Conservation (phyloP, 176 grass and related monocot species). For the Stipa capillata region DNA sequence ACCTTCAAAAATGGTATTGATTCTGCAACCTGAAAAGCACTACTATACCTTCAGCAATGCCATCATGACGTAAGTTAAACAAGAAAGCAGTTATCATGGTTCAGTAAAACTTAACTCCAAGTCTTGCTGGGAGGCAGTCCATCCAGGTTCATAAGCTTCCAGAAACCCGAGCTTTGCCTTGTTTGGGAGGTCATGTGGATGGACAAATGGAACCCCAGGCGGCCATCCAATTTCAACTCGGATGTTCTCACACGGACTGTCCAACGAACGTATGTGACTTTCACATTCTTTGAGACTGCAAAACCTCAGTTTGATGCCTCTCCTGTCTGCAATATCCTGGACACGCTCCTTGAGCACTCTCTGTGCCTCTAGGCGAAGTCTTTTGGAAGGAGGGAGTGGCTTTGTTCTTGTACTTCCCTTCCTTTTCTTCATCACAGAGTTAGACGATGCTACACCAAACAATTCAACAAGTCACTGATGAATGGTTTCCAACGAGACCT, state of each 20-base stretch:
- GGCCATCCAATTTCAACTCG: conserved; percentile 83
- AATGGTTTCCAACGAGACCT: not conserved
- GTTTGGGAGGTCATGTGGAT: conserved; percentile 96
- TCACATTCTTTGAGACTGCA: conserved; percentile 80
- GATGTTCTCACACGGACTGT: conserved; percentile 48
- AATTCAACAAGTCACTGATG: conserved; percentile 7
- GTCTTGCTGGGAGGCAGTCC: conserved; percentile 79
- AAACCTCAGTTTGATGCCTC: conserved; percentile 84
- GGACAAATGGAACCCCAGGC: conserved; percentile 84
- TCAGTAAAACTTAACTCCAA: conserved; percentile 66
- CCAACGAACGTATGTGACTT: conserved; percentile 39
- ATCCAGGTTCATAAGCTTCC: conserved; percentile 90
- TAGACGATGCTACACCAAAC: conserved; percentile 50
- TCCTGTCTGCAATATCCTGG: conserved; percentile 84
- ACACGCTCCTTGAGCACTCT: conserved; percentile 92
- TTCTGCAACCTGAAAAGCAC: not conserved
- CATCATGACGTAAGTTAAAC: not conserved
- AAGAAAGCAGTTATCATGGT: not conserved
- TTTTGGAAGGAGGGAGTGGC: conserved; percentile 84
- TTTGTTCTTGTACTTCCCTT: conserved; percentile 50
- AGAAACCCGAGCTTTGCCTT: conserved; percentile 86
- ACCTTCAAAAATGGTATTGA: not conserved
- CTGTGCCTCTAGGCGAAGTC: conserved; percentile 73
- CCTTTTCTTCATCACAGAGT: conserved; percentile 43
- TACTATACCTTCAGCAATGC: not conserved